phyloP scores from a whole-genome alignment of 2,329 filamentous ascomycete species.

The Aspergillus sp. region DNA sequence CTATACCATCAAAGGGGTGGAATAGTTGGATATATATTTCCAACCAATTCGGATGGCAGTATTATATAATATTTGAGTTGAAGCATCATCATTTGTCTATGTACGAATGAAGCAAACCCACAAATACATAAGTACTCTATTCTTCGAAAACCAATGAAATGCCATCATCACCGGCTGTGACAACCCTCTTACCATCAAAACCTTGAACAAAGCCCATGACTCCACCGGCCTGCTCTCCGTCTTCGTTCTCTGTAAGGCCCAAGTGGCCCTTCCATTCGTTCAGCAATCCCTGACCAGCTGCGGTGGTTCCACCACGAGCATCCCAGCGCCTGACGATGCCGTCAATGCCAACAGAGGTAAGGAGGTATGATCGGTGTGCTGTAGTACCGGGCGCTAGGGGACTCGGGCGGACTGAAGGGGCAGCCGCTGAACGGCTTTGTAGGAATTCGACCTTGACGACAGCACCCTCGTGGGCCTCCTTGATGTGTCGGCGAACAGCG shows the following conservation, averaged over 20 bases:
- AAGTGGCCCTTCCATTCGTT: conserved; percentile 88
- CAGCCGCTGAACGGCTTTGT: conserved; percentile 40
- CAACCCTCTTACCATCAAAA: conserved; percentile 69
- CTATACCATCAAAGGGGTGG: not conserved
- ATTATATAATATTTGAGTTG: not conserved
- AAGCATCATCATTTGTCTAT: conserved; percentile 9
- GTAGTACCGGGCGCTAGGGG: conserved; percentile 26
- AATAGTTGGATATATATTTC: not conserved
- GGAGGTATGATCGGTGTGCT: conserved; percentile 59
- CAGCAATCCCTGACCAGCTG: conserved; percentile 67
- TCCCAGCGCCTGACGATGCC: conserved; percentile 91
- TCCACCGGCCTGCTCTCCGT: conserved; percentile 77
- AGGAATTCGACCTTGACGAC: conserved; percentile 94
- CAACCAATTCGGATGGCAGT: not conserved
- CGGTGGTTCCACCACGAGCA: conserved; percentile 65
- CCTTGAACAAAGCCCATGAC: conserved; percentile 87
- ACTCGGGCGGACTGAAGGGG: conserved; percentile 25
- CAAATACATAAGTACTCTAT: conserved; percentile 13
- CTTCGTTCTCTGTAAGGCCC: conserved; percentile 46
- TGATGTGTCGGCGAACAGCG: conserved; percentile 78
- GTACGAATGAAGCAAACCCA: conserved; percentile 14
- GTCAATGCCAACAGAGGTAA: conserved; percentile 90
- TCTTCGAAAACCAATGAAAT: conserved; percentile 49
- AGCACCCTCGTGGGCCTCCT: conserved; percentile 78
- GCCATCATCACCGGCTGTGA: conserved; percentile 87